Percentiles rank a stretch among this genome's conserved stretches.
These are phyloP conservation scores for Phycomyces nitens DNA, from an alignment of 192 early-diverging fungal genomes.

Conservation along the genomic window DNA sequence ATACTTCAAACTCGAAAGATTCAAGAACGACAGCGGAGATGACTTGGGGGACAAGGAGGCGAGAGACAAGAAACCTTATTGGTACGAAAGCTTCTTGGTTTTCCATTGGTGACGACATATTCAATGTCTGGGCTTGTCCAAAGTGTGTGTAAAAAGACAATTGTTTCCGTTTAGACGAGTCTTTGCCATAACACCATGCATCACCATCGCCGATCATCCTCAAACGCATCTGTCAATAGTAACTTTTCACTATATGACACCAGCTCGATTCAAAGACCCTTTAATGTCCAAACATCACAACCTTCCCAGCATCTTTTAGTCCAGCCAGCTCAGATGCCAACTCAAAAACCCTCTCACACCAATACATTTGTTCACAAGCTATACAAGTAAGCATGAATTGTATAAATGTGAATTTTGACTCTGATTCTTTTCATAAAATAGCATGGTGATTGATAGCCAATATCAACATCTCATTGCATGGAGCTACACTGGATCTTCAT, in stretches of 20 bases:
- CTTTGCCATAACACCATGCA: background rate
- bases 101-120: background rate
- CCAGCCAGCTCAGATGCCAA: slow-evolving; percentile 14
- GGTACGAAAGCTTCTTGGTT: background rate
- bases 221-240: background rate
- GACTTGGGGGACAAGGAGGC: background rate
- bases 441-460: slow-evolving; percentile 82
- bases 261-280: background rate
- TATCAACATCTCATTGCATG: slow-evolving; percentile 88
- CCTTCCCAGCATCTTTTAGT: background rate
- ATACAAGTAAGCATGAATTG: slow-evolving; percentile 27
- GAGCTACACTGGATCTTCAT: slow-evolving; percentile 85
- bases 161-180: background rate
- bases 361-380: slow-evolving; percentile 34
- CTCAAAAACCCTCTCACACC: slow-evolving; percentile 20
- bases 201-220: background rate
- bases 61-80: background rate
- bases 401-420: background rate
- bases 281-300: background rate
- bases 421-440: slow-evolving; percentile 6
- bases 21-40: too few species aligned
- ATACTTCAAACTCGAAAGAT: too few species aligned
- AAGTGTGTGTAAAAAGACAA: too few species aligned
- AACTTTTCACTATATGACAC: background rate
- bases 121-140: background rate